Base-by-base conservation (phyloP, 352 stramenopile species). In the Phytophthora lateralis region DNA sequence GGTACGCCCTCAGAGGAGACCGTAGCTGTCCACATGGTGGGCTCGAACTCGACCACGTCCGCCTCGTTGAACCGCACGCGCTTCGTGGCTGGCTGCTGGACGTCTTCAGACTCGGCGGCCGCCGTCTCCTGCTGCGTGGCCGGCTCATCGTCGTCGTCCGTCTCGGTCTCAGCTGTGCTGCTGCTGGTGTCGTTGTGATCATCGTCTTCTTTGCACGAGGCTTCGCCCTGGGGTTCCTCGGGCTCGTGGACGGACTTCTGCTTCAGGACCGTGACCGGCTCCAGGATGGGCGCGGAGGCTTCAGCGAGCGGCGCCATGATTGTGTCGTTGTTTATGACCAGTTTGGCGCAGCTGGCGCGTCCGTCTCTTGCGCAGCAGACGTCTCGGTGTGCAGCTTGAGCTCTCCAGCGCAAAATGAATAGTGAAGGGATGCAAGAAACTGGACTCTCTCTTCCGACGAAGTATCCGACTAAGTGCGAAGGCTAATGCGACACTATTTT, bases 31-130 rank as follows among this genome's bases (percentile, higher is more conserved):
- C 80, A 92, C 66, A 88, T 78, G 15, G 85, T 91, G 26, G 85
- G 85, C 54, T 94, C 85, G 39, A 94, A 94, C 73, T 94, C 85
- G 26, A 92, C 68, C 10, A 94, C 68, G 27, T 94, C 79, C 5
- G 78, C 81, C 14, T 70, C 55, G 14, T 85, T 67, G 53, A 94
- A 94, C 15, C 65, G 66, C 45, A 91, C 79, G 56, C 70, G 58
- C 58, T 82, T 82, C 58, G 51, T 73, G 17, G 48, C 49, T 15
- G 41, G 46, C 32, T 69, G 29, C 5, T 55, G 53, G 24, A 38
- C 30, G 10, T 65, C 66, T 14, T 20, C 29, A 12, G 41, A 26
- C 41, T 58, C 47, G 1, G 20, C 35, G 7, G 46, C 12, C 7
- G 18, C 35, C 11, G 35, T 63, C 8, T 60, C 47, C 29, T 50